Conservation (phyloP, 2,329 filamentous ascomycete genomes). For the Trichoderma sp. region DNA sequence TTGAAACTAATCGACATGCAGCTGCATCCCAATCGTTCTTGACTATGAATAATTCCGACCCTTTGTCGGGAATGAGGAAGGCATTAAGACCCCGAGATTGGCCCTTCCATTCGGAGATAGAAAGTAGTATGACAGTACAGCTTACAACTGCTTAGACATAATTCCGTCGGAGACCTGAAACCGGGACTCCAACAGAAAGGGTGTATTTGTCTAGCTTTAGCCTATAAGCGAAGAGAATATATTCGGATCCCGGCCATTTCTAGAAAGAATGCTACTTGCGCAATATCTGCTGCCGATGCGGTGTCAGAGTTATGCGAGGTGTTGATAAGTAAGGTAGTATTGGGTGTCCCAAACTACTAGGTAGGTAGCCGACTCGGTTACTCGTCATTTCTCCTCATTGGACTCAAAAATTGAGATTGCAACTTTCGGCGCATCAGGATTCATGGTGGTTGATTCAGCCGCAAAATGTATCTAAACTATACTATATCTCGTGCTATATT, state of each 20-base stretch:
- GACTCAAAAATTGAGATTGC: neutral
- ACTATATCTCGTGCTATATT: too few species aligned
- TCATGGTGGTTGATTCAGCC: too few species aligned
- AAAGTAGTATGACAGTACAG: neutral
- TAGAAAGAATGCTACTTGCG: neutral
- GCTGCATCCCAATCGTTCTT: neutral
- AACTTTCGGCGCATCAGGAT: neutral
- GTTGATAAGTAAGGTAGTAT: neutral
- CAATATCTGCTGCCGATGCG: neutral
- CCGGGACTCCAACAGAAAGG: neutral
- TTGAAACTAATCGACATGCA: neutral
- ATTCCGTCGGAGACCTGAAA: neutral
- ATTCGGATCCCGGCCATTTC: neutral
- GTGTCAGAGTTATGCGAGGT: neutral
- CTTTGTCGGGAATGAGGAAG: neutral
- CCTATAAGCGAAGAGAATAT: neutral
- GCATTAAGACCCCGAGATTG: neutral
- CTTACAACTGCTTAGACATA: neutral
- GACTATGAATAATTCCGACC: neutral
- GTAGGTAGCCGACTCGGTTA: neutral
- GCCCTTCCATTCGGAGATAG: neutral
- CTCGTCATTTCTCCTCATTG: neutral
- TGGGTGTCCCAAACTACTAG: neutral
- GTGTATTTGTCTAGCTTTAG: neutral
- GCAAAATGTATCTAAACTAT: too few species aligned